Base-by-base conservation (phyloP, 2,329 filamentous ascomycete genomes). In the Rutstroemia sp. region DNA sequence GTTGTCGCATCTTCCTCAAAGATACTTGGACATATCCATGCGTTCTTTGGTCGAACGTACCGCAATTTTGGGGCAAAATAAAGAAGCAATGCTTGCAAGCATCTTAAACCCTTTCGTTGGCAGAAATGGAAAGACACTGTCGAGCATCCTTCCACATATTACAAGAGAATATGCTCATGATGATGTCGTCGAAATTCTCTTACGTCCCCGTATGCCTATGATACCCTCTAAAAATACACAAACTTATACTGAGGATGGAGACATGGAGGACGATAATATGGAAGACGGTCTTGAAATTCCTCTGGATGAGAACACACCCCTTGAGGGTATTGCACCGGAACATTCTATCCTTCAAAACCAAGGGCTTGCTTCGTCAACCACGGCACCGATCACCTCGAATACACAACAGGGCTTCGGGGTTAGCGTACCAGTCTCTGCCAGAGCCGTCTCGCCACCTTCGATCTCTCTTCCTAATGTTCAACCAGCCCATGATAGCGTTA, bases 101-200 rank as follows among this genome's bases (percentile, higher is more conserved):
- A 84, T 95, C 12, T 75, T 96, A 58, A 90, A 94, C 70, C 89
- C 90, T 0, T 82, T 84, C 70, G 73, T 83, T 60, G 76, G 84
- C 66, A 75, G 81, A 65, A 78, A 84, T 67, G 80, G 85, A 44
- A 76, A 82, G 61, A 79, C 82, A 51, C 81, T 84, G 58, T 78
- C 87, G 27, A 94, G 86, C 69, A 86, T 96, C 48, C 72, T 96
- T 48, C 92, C 92, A 0, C 88, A 95, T 64, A 74, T 96, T 25
- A 81, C 83, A 7, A 79, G 84, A 54, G 78, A 81, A 51, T 88
- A 84, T 64, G 77, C 83, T 0, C 70, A 78, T 10, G 80, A 86
- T 50, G 75, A 81, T 56, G 80, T 79, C 16, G 81, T 94, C 1
- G 92, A 96, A 71, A 79, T 87, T 9, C 70, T 96, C 56, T 75